Evolutionary conservation across 805 yeast genomes (phyloP).

Genomic region (Tetrapisispora arboricola): DNA sequence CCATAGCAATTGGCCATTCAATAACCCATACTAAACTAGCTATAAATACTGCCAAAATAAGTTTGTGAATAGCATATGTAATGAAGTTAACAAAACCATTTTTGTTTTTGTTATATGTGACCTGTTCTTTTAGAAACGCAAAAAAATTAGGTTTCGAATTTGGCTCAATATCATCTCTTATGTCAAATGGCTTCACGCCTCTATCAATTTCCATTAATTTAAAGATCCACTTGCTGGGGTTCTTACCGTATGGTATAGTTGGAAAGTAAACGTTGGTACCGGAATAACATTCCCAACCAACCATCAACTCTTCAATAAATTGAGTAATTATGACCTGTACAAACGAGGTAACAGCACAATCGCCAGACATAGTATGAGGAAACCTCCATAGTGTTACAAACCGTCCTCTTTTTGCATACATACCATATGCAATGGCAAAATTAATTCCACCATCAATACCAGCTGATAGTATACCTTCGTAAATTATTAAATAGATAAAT

Average conservation of each 20-base stretch:
- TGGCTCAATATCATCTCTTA: neutral
- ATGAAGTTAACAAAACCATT: slow-evolving; percentile 7
- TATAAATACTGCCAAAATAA: slow-evolving; percentile 8
- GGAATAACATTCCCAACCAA: slow-evolving; percentile 15
- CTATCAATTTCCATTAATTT: neutral
- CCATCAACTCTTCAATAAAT: slow-evolving; percentile 13
- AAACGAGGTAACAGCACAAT: slow-evolving; percentile 15
- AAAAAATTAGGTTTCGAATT: neutral
- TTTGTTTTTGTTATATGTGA: slow-evolving; percentile 8
- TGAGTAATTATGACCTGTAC: slow-evolving; percentile 18
- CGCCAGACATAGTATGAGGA: slow-evolving; percentile 22
- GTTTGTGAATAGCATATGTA: slow-evolving; percentile 11
- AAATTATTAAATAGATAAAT: slow-evolving; percentile 4
- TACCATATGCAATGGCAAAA: slow-evolving; percentile 20
- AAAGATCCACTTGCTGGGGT: neutral
- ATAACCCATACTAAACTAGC: slow-evolving; percentile 12
- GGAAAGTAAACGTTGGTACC: neutral
- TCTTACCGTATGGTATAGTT: neutral
- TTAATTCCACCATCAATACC: slow-evolving; percentile 20
- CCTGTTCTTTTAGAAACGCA: neutral
- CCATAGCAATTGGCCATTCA: slow-evolving; percentile 22
- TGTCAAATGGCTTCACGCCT: neutral
- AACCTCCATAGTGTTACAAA: slow-evolving; percentile 19
- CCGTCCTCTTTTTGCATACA: slow-evolving; percentile 10
- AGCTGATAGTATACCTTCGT: slow-evolving; percentile 14